Evolutionary conservation across 352 stramenopile species (phyloP).

Genomic region (Globisporangium irregulare): DNA sequence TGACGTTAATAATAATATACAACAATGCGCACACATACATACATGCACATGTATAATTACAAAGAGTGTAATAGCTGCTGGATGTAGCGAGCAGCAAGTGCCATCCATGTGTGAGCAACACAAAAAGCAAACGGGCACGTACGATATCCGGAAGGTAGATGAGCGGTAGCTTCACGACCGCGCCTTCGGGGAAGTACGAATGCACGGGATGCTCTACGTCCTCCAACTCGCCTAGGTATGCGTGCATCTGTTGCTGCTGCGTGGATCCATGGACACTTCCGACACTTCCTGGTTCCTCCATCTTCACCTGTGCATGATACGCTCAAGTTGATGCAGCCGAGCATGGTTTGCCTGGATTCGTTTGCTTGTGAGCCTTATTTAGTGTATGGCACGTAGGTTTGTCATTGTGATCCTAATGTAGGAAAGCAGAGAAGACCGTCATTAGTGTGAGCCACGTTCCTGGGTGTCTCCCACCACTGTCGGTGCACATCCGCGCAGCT

Average conservation of each 20-base stretch:
- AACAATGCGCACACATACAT: background rate
- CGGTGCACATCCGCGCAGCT: conserved; percentile 13
- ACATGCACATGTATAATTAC: background rate
- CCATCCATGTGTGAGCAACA: background rate
- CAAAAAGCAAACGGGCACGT: conserved; percentile 14
- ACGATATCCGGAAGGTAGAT: conserved; percentile 78
- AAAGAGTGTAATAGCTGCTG: background rate
- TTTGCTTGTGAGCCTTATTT: background rate
- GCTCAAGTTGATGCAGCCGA: background rate
- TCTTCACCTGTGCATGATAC: background rate
- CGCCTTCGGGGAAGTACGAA: conserved; percentile 47
- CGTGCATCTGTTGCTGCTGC: conserved; percentile 27
- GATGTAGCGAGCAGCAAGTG: too few relatives aligned
- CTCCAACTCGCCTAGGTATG: conserved; percentile 75
- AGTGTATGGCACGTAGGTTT: background rate
- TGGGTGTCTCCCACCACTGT: background rate
- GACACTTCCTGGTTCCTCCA: background rate
- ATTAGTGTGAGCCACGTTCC: conserved; percentile 2
- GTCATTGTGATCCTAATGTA: background rate
- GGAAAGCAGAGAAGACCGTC: background rate
- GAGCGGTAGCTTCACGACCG: conserved; percentile 57
- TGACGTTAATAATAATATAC: conserved; percentile 13
- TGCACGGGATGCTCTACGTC: conserved; percentile 44
- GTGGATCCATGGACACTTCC: background rate
- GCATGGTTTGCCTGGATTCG: background rate